Conservation (phyloP, 2,329 filamentous ascomycete species). For the Pseudocercospora musae region DNA sequence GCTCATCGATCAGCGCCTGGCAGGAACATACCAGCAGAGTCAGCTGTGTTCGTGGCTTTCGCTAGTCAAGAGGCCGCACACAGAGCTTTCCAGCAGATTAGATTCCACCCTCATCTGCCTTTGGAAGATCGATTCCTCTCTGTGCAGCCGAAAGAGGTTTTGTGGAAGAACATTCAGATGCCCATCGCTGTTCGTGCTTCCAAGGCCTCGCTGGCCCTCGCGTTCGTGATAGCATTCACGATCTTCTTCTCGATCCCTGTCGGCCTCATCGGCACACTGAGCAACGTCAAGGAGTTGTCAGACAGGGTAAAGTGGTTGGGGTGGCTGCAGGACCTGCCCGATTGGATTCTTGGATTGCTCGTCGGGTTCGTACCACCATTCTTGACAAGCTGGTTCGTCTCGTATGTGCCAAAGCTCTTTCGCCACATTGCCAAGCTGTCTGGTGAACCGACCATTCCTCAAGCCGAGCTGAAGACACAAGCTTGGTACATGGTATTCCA, state of each 20-base stretch:
- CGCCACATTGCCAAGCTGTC: constrained; percentile 35
- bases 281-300: constrained; percentile 34
- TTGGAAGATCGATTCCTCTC: constrained; percentile 43
- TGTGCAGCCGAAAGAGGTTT: constrained; percentile 45
- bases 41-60: constrained; percentile 87
- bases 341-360: constrained; percentile 30
- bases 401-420: constrained; percentile 37
- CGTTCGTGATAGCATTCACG: constrained; percentile 35
- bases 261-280: constrained; percentile 34
- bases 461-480: constrained; percentile 43
- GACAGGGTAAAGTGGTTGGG: constrained; percentile 28
- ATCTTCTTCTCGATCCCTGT: constrained; percentile 39
- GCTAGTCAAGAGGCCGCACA: constrained; percentile 77
- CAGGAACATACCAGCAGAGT: constrained; percentile 60
- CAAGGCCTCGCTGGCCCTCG: constrained; percentile 31
- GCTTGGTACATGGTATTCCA: constrained; percentile 42
- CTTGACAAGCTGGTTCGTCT: constrained; percentile 33
- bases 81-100: constrained; percentile 65
- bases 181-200: constrained; percentile 28
- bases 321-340: constrained; percentile 34
- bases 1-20: constrained; percentile 54
- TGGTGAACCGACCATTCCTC: constrained; percentile 40
- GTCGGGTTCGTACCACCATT: constrained; percentile 34
- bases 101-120: constrained; percentile 33
- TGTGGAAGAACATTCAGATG: constrained; percentile 47